Evolutionary conservation across 2,329 filamentous ascomycete species (phyloP), one percentile per base, ranked within the genome.

Genomic region (Colletotrichum sp.): DNA sequence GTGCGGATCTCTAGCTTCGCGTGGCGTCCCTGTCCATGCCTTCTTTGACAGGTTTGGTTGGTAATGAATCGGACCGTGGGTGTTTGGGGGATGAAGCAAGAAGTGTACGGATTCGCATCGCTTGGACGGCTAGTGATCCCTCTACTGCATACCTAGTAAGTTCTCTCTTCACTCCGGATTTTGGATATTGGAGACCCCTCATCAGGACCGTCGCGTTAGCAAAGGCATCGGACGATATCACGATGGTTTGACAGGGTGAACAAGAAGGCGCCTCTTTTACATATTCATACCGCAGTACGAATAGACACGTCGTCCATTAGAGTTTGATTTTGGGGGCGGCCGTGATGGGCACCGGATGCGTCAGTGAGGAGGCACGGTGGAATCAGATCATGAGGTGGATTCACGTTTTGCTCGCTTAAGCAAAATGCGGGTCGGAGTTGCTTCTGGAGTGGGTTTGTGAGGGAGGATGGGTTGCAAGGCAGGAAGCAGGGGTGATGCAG

Each of bases 301-400:
- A 25, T 32, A 29, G 39, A 66, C 34, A 36, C 44, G 44, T 49
- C 44, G 44, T 49, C 44, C 44, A 49, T 49, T 49, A 36, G 30
- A 22, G 19, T 62, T 62, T 30, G 11, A 22, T 32, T 30, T 32
- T 32, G 30, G 22, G 29, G 59, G 59, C 59, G 59, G 27, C 12
- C 59, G 22, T 36, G 30, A 71, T 63, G 62, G 57, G 61, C 69
- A 63, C 73, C 69, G 69, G 62, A 59, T 63, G 63, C 63, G 73
- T 44, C 69, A 63, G 27, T 71, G 57, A 72, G 39, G 69, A 63
- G 67, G 15, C 5, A 32, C 11, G 44, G 29, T 52, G 8, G 62
- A 55, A 75, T 75, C 73, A 66, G 69, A 72, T 63, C 73, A 72
- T 76, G 55, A 52, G 72, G 73, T 72, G 73, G 69, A 36, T 30